A percentile compares a stretch with the other conserved stretches of the same genome.
phyloP scores from a whole-genome alignment of 2,329 filamentous ascomycete genomes.

The Helminthosporium solani region DNA sequence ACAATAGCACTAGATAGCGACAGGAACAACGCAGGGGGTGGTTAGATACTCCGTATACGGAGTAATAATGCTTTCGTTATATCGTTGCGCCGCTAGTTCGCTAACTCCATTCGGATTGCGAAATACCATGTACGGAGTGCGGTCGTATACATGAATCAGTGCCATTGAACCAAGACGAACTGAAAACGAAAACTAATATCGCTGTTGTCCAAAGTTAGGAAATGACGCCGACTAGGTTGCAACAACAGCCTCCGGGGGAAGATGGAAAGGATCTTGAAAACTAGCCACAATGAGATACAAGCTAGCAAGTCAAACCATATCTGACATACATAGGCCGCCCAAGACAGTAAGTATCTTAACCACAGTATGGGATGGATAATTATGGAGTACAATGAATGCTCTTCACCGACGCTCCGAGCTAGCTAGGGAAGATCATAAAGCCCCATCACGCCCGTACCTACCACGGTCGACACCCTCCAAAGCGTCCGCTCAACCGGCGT shows the following conservation, averaged over 20 bases:
- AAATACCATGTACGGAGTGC: no score
- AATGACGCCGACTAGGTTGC: neutral
- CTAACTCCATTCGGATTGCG: no score
- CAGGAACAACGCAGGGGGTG: no score
- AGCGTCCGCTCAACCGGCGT: slow-evolving; percentile 7
- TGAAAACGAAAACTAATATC: neutral
- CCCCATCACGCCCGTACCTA: neutral
- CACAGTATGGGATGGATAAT: neutral
- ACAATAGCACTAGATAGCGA: no score
- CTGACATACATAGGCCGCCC: neutral
- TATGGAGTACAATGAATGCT: no score
- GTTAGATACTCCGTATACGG: no score
- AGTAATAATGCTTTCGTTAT: no score
- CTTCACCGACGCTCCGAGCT: neutral
- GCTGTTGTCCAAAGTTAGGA: neutral
- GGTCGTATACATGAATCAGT: no score
- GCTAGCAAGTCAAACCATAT: neutral
- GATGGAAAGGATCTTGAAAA: neutral
- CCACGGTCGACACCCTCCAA: slow-evolving; percentile 10
- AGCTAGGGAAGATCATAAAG: neutral
- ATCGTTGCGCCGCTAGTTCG: no score
- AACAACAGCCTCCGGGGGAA: neutral
- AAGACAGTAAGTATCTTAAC: no score
- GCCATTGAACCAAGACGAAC: no score
- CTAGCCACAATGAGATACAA: neutral